Evolutionary conservation across 2,329 filamentous ascomycete genomes (phyloP).

Genomic region (Scytalidium lignicola): DNA sequence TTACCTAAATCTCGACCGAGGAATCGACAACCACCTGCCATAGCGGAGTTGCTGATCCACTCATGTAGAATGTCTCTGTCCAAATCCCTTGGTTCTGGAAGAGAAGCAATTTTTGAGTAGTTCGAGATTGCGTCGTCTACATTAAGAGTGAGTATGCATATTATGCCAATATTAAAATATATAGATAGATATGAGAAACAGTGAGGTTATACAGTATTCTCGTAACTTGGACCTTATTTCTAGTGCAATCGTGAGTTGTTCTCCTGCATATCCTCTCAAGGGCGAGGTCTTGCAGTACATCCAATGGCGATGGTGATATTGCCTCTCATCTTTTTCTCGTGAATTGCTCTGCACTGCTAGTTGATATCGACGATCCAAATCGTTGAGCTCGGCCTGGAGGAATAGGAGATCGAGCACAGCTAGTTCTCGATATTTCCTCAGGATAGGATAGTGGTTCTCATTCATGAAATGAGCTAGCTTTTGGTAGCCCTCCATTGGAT

Average conservation of each 20-base stretch:
- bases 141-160: too few relatives aligned
- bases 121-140: neutral
- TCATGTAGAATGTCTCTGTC: neutral
- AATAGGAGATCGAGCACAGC: slow-evolving; percentile 9
- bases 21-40: neutral
- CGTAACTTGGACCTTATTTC: slow-evolving; percentile 9
- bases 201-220: slow-evolving; percentile 9
- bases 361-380: slow-evolving; percentile 3
- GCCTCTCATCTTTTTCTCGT: slow-evolving; percentile 1
- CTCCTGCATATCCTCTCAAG: neutral
- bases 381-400: slow-evolving; percentile 8
- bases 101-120: neutral
- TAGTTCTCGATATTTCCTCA: slow-evolving; percentile 4
- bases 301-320: slow-evolving; percentile 9
- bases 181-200: neutral
- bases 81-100: neutral
- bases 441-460: slow-evolving; percentile 6
- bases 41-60: neutral
- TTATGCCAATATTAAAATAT: neutral
- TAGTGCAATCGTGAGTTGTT: slow-evolving; percentile 8
- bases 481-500: neutral
- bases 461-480: neutral
- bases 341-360: neutral
- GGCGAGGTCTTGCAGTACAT: slow-evolving; percentile 5
- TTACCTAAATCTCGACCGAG: neutral